Evolutionary conservation across 2,329 filamentous ascomycete species (phyloP).

Genomic region (Apiospora saccharicola): DNA sequence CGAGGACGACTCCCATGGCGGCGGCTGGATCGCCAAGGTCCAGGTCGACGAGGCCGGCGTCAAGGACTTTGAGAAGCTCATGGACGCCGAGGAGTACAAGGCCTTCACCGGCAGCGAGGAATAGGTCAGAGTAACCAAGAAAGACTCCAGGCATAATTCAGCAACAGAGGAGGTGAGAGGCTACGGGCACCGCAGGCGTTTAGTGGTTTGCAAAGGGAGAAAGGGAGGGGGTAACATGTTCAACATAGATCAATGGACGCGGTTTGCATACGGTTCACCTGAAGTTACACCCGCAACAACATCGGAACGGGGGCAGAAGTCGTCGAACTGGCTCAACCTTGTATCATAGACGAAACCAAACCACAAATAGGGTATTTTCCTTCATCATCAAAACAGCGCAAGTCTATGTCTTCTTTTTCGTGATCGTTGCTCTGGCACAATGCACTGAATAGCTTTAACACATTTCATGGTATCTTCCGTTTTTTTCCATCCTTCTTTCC

Average conservation of each 20-base stretch:
- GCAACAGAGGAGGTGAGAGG: not conserved
- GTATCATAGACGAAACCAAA: slow-evolving; percentile 39
- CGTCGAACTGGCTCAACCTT: slow-evolving; percentile 43
- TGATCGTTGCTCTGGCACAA: not conserved
- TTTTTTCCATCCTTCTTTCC: not conserved
- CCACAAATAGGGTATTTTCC: slow-evolving; percentile 32
- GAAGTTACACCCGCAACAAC: not conserved
- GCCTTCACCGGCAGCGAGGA: slow-evolving; percentile 66
- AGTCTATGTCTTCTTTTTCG: not conserved
- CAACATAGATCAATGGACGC: slow-evolving; percentile 18
- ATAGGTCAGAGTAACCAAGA: slow-evolving; percentile 33
- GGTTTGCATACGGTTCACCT: not conserved
- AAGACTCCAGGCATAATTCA: no score
- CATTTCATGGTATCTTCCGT: not conserved
- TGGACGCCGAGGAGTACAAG: slow-evolving; percentile 82
- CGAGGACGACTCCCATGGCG: slow-evolving; percentile 76
- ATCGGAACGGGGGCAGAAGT: slow-evolving; percentile 2
- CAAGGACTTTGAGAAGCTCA: slow-evolving; percentile 76
- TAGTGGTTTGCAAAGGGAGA: not conserved
- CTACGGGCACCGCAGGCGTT: not conserved
- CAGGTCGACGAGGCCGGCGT: slow-evolving; percentile 71
- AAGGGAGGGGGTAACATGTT: slow-evolving; percentile 26
- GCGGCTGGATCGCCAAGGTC: slow-evolving; percentile 94
- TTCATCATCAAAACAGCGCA: slow-evolving; percentile 13
- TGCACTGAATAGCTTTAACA: not conserved